Evolutionary conservation across 306 rosid species (phyloP).

Genomic region (Lithocarpus polystachyus): DNA sequence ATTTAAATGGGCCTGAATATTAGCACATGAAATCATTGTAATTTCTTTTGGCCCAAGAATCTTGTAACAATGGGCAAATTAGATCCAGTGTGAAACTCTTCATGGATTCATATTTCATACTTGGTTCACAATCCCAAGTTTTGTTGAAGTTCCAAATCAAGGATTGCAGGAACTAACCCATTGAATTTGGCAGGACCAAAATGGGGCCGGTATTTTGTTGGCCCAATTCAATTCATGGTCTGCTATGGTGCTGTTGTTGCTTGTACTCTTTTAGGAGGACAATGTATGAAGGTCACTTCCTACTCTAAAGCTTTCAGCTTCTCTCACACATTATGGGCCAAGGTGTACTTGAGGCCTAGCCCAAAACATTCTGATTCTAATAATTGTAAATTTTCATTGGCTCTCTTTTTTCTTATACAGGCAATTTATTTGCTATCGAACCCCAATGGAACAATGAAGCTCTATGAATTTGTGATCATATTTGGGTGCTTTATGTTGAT

Average conservation of each 20-base stretch:
- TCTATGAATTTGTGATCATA: slow-evolving; percentile 59
- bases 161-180: not conserved
- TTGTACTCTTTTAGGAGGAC: slow-evolving; percentile 62
- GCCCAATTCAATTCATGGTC: slow-evolving; percentile 64
- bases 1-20: not conserved
- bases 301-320: not conserved
- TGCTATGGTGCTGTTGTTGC: slow-evolving; percentile 74
- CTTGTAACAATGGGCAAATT: too few relatives aligned
- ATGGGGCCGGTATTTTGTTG: slow-evolving; percentile 71
- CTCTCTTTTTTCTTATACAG: slow-evolving; percentile 21
- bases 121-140: not conserved
- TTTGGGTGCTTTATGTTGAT: slow-evolving; percentile 74
- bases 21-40: not conserved
- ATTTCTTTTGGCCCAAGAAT: too few relatives aligned
- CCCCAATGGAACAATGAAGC: slow-evolving; percentile 57
- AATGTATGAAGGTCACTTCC: slow-evolving; percentile 64
- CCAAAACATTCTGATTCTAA: not conserved
- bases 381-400: not conserved
- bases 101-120: not conserved
- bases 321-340: not conserved
- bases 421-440: slow-evolving; percentile 54
- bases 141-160: not conserved
- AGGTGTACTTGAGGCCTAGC: not conserved
- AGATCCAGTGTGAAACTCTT: too few relatives aligned
- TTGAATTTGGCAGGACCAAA: slow-evolving; percentile 45